Base-by-base conservation (phyloP, 2,329 filamentous ascomycete species). In the Graphilbum ipis-grandicollis region DNA sequence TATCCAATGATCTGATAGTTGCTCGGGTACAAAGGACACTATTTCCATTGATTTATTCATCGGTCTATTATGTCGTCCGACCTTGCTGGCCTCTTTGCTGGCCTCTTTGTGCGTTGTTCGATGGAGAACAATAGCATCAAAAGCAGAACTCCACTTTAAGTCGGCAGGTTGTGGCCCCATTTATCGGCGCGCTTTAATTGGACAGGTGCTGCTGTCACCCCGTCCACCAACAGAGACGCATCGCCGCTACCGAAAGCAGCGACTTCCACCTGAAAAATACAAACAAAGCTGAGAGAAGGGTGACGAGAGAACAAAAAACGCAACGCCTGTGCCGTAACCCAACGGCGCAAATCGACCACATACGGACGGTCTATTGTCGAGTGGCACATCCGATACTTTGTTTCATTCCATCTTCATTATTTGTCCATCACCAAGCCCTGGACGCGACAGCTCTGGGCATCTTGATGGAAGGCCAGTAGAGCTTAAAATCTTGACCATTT, bases 221-320 rank as follows among this genome's bases (percentile, higher is more conserved):
- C 26, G 34, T 34, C 22, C 23, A 38, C 37, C 33, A 36, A 31
- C 34, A 19, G 31, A 30, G 30, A 15, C 34, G 23, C 33, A 31
- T 23, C 32, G 17, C 21, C 39, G 39, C 39, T 43, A 33, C 39
- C 25, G 35, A 38, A 43, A 43, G 37, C 37, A 43, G 41, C 35
- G 37, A 35, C 26, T 28, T 32, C 34, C 28, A 14, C 23, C 23
- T 36, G 31, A 30, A 39, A 39, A 36, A 39, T 26, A 39, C 37
- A 43, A 41, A 43, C 37, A 38, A 39, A 41, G 31, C 18, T 18
- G 14, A 15, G 17, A 9, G 12, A n/a, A 34, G 19, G 19, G 33
- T 12, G 6, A 29, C 10, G n/a, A 19, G n/a, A 14, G 21, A 9
- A 6, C 12, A 15, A 13, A 36, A 29, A 36, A 18, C 28, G 25